Evolutionary conservation across 257 asterid genomes (phyloP).

Genomic region (Perilla frutescens): DNA sequence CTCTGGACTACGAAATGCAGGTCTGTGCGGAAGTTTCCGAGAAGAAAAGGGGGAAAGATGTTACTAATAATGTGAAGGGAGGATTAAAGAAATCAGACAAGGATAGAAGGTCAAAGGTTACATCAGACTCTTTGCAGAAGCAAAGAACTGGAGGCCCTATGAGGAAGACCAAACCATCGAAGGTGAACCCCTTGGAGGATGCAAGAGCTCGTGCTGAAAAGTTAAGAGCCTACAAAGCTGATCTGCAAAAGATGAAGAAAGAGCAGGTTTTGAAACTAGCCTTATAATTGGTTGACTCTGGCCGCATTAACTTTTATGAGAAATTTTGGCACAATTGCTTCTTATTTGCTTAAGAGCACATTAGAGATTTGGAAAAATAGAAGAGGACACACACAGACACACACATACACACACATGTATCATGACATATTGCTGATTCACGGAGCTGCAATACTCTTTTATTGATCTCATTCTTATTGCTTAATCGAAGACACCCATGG

Average conservation of each 20-base stretch:
- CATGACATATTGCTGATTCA: not conserved
- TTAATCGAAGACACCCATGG: slow-evolving; percentile 7
- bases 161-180: slow-evolving; percentile 70
- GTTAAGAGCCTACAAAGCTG: slow-evolving; percentile 89
- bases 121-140: slow-evolving; percentile 55
- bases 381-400: not conserved
- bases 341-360: slow-evolving; percentile 11
- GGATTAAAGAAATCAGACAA: slow-evolving; percentile 60
- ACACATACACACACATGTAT: not conserved
- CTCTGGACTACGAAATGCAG: slow-evolving; percentile 86
- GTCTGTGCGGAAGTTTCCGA: slow-evolving; percentile 51
- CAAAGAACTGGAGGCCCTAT: slow-evolving; percentile 78
- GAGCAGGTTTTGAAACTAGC: slow-evolving; percentile 59
- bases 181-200: slow-evolving; percentile 77
- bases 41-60: slow-evolving; percentile 53
- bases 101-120: slow-evolving; percentile 60
- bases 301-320: slow-evolving; percentile 16
- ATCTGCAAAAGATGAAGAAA: slow-evolving; percentile 84
- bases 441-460: not conserved
- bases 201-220: slow-evolving; percentile 96
- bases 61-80: slow-evolving; percentile 47
- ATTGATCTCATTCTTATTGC: slow-evolving; percentile 14
- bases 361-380: slow-evolving; percentile 4
- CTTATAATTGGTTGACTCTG: slow-evolving; percentile 14
- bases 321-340: slow-evolving; percentile 3